Conservation (phyloP, 1,139 yeast species). For the Yamadazyma triangularis region DNA sequence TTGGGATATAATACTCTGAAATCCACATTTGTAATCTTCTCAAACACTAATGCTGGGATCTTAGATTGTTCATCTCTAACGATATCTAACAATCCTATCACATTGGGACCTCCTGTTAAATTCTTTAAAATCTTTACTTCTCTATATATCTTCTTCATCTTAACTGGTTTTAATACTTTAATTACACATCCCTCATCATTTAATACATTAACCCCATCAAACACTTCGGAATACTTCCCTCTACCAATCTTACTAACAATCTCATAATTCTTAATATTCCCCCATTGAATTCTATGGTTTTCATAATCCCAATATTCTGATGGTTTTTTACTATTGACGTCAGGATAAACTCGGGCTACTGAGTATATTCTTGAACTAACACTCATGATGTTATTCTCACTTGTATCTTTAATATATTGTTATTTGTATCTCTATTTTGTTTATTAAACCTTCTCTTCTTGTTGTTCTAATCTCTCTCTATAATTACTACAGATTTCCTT, state of each 20-base stretch:
- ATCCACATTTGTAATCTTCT: constrained; percentile 66
- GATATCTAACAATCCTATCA: constrained; percentile 63
- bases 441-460: no score
- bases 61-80: constrained; percentile 72
- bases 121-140: constrained; percentile 75
- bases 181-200: constrained; percentile 57
- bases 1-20: constrained; percentile 69
- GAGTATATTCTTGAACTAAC: constrained; percentile 46
- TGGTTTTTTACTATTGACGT: constrained; percentile 76
- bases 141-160: constrained; percentile 71
- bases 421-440: no score
- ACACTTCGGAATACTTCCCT: constrained; percentile 97
- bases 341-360: constrained; percentile 83
- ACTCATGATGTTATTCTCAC: constrained; percentile 25
- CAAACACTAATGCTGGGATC: constrained; percentile 74
- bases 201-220: constrained; percentile 56
- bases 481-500: no score
- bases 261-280: constrained; percentile 75
- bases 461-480: no score
- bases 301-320: constrained; percentile 94
- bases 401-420: no score
- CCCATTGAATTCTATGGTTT: constrained; percentile 67
- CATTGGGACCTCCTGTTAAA: constrained; percentile 70
- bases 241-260: constrained; percentile 90
- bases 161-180: constrained; percentile 75